Evolutionary conservation across 1,284 basidiomycete genomes (phyloP), one percentile per base, ranked within the genome.

Genomic region (Microbotryomycetes sp.): DNA sequence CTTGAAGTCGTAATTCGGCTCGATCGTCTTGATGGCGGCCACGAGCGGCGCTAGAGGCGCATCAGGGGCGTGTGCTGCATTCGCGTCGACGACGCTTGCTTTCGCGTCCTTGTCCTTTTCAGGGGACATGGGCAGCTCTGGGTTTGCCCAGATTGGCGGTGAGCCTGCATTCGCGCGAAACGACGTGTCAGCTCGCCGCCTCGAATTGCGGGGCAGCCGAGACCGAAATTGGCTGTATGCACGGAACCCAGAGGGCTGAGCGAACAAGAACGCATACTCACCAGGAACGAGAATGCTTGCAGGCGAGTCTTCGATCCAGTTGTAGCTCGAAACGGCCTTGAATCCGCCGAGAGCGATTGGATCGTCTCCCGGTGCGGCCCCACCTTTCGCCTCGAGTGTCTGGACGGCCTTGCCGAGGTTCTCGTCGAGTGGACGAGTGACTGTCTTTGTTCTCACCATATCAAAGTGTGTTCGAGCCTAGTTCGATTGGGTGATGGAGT

Each of bases 1-100:
- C 24, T 51, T 51, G 55, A 57, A 57, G 21, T 57, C 55, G 21
- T 49, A 57, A 21, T 50, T 24, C 24, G 55, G 47, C 7, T 50
- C 47, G 6, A 27, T n/a, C 5, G 30, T n/a, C 24, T 26, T 57
- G 28, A 57, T 35, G 1, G 55, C 46, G n/a, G 27, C 23, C 16
- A 57, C 16, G 29, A 57, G 48, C 2, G 55, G 47, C 2, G 46
- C 29, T 9, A 57, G 47, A 21, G 55, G 55, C 11, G 30, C 31
- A 0, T 28, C 16, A 18, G 55, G 55, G 46, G 15, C n/a, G 28
- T 35, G 55, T 13, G 30, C 13, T 1, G 47, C 47, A 48, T 50
- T 57, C 5, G 31, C 46, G n/a, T 57, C 55, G 31, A 50, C 48
- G 24, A 31, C 47, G 3, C 35, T 23, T 7, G 18, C 26, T 48